Conservation (phyloP, 2,329 filamentous ascomycete species). For the Curvularia hawaiiensis region DNA sequence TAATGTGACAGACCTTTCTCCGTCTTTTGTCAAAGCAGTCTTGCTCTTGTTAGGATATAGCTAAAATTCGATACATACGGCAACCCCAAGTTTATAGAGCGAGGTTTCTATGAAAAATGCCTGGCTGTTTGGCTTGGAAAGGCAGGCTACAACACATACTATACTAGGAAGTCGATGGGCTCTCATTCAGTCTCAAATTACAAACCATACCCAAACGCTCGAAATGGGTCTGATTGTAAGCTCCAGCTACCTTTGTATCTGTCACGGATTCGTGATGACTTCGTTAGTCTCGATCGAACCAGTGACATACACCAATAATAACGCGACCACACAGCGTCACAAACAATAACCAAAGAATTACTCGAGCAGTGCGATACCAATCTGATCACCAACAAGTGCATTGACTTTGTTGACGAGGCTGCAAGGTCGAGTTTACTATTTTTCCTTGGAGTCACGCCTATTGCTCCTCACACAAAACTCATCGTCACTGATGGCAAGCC, state of each 20-base stretch:
- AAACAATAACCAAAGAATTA: slow-evolving; percentile 60
- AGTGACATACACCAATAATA: slow-evolving; percentile 68
- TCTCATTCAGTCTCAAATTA: slow-evolving; percentile 65
- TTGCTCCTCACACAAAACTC: slow-evolving; percentile 64
- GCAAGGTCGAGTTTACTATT: not conserved
- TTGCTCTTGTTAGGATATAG: no score
- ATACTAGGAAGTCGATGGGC: slow-evolving; percentile 73
- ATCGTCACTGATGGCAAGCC: not conserved
- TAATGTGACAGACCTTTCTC: not conserved
- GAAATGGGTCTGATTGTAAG: slow-evolving; percentile 63
- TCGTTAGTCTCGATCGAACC: not conserved
- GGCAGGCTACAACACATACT: slow-evolving; percentile 71
- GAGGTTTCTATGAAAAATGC: slow-evolving; percentile 69
- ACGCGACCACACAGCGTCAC: slow-evolving; percentile 67
- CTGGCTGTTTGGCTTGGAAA: slow-evolving; percentile 70
- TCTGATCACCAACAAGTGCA: slow-evolving; percentile 62
- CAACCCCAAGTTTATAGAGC: slow-evolving; percentile 67
- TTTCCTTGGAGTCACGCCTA: slow-evolving; percentile 67
- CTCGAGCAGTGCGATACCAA: slow-evolving; percentile 62
- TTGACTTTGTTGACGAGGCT: slow-evolving; percentile 65
- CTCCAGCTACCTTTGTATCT: slow-evolving; percentile 51
- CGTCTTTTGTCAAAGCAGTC: not conserved
- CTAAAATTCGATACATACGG: slow-evolving; percentile 48
- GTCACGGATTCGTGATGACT: not conserved
- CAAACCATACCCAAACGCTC: slow-evolving; percentile 61